Conservation (phyloP, 352 stramenopile species). For the Pythium folliculosum region DNA sequence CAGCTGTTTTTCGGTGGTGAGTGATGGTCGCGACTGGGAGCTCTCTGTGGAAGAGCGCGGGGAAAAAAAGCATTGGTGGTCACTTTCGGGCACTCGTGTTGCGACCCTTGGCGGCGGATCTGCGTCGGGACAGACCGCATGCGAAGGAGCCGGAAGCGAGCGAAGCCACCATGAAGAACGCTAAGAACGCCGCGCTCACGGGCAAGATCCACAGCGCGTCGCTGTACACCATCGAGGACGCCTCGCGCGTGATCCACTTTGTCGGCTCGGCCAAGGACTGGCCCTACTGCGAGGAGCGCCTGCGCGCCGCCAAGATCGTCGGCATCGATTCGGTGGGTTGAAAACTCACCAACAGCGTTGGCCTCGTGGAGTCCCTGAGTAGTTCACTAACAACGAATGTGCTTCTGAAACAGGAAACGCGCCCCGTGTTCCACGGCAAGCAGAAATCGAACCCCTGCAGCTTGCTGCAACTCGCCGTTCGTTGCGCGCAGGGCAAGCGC, state of each 20-base stretch:
- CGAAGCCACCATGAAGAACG: constrained; percentile 38
- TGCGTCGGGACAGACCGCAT: constrained; percentile 3
- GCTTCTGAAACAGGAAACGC: constrained; percentile 49
- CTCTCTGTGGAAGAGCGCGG: too few species aligned
- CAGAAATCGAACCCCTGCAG: constrained; percentile 45
- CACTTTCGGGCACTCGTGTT: constrained; percentile 1
- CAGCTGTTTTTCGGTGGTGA: neutral
- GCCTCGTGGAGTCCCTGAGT: too few species aligned
- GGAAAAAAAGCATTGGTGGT: constrained; percentile 13
- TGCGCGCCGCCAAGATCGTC: constrained; percentile 53
- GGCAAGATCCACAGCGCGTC: constrained; percentile 53
- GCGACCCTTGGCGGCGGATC: constrained; percentile 23
- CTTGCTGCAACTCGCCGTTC: constrained; percentile 68
- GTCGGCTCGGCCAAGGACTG: constrained; percentile 48
- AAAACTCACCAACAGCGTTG: neutral
- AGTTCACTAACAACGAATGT: neutral
- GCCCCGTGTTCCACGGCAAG: constrained; percentile 50
- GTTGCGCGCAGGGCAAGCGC: constrained; percentile 46
- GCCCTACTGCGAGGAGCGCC: constrained; percentile 46
- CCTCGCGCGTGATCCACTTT: constrained; percentile 46
- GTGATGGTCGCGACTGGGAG: constrained; percentile 12
- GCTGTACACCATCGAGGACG: constrained; percentile 50
- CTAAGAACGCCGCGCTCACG: constrained; percentile 28
- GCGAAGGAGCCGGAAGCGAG: constrained; percentile 17
- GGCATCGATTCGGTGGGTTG: constrained; percentile 72